phyloP scores from a whole-genome alignment of 257 asterid genomes.

The Solanum chmielewskii region DNA sequence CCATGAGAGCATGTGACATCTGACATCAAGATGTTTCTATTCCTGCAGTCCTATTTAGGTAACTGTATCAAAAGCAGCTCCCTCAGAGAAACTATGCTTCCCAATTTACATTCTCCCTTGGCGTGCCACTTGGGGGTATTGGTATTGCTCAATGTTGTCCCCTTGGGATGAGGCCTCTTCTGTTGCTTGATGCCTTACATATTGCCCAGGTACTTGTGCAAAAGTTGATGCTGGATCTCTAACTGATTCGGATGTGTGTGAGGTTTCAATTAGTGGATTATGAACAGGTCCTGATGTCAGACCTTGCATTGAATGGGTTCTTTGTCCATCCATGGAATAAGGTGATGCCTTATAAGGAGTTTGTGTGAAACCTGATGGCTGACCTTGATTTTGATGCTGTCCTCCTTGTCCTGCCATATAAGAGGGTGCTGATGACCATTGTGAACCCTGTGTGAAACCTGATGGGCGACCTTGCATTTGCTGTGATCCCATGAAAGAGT shows the following conservation, averaged over 20 bases:
- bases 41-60: background rate
- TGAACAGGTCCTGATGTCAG: background rate
- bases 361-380: background rate
- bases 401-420: background rate
- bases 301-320: background rate
- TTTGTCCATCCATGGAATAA: background rate
- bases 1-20: background rate
- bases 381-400: slow-evolving; percentile 22
- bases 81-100: background rate
- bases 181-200: background rate
- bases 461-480: background rate
- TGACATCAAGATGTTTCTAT: background rate
- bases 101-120: background rate
- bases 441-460: background rate
- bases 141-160: background rate
- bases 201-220: background rate
- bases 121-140: background rate
- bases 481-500: background rate
- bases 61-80: background rate
- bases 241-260: background rate
- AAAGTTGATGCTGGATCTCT: background rate
- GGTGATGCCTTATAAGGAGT: background rate
- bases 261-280: background rate
- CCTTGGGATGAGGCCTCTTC: background rate
- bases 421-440: background rate